Evolutionary conservation across 2,329 filamentous ascomycete species (phyloP).

Genomic region (Xylogone sp.): DNA sequence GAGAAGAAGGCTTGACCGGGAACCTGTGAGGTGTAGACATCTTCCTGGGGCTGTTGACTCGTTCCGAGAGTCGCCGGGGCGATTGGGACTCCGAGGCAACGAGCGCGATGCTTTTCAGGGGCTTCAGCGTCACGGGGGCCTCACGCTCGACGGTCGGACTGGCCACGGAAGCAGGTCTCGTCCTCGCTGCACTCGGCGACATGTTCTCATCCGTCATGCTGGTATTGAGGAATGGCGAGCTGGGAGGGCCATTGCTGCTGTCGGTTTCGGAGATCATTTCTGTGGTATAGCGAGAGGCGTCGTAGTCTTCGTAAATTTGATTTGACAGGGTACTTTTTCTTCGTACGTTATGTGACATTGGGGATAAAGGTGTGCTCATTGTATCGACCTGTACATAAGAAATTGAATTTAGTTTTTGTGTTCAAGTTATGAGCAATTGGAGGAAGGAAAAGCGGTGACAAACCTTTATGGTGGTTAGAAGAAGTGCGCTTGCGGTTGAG

Average conservation of each 20-base stretch:
- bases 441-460: neutral
- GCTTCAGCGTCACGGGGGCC: constrained; percentile 20
- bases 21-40: constrained; percentile 52
- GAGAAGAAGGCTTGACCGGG: constrained; percentile 48
- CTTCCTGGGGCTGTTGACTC: constrained; percentile 40
- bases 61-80: constrained; percentile 14
- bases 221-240: constrained; percentile 26
- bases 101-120: constrained; percentile 24
- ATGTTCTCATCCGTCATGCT: constrained; percentile 23
- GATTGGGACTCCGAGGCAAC: constrained; percentile 12
- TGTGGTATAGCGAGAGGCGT: constrained; percentile 19
- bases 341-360: constrained; percentile 1
- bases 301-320: constrained; percentile 16
- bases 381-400: neutral
- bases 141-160: constrained; percentile 20
- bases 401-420: neutral
- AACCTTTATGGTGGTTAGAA: neutral
- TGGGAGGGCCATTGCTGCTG: constrained; percentile 21
- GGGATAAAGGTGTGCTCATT: constrained; percentile 2
- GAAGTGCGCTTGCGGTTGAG: neutral
- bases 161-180: constrained; percentile 16
- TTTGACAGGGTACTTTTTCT: constrained; percentile 1
- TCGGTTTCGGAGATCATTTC: constrained; percentile 14
- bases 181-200: constrained; percentile 22
- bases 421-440: neutral